Percentiles rank a stretch among this genome's conserved stretches.
These are phyloP conservation scores for Asterochloris sp. DNA, from an alignment of 139 green algal species.

Conservation along the genomic window DNA sequence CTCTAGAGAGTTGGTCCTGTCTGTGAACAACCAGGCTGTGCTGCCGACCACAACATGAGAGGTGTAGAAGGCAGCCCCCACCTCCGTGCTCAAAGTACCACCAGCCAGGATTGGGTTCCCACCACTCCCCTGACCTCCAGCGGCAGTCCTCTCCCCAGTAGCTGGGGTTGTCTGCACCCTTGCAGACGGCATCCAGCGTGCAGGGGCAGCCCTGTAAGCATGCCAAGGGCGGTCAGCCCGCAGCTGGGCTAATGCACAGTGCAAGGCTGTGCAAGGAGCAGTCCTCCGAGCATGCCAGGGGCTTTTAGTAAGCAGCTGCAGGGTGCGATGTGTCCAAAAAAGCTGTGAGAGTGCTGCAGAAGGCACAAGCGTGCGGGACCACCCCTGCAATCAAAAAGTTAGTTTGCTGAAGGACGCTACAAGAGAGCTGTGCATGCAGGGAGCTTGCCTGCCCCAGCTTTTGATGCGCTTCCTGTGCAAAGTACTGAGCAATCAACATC, in stretches of 20 bases:
- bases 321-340: neutral
- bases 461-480: no score
- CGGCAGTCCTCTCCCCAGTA: neutral
- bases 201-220: conserved; percentile 4
- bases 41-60: no score
- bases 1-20: no score
- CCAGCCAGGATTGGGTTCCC: neutral
- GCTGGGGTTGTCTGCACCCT: conserved; percentile 7
- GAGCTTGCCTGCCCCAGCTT: neutral
- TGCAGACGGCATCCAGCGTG: conserved; percentile 2
- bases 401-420: no score
- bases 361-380: no score
- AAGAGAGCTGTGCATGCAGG: neutral
- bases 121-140: neutral
- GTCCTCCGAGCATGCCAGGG: no score
- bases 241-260: neutral
- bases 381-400: no score
- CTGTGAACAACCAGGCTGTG: no score
- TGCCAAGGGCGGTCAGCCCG: neutral
- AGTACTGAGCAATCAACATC: no score
- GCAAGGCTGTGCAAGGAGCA: neutral
- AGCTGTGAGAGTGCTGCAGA: no score
- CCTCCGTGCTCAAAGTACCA: conserved; percentile 22
- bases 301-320: neutral
- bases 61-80: neutral